A percentile compares a stretch with the other conserved stretches of the same genome.
These are phyloP conservation scores for Penicillium samsonianum DNA, from an alignment of 495 filamentous ascomycete genomes.

Conservation along the genomic window DNA sequence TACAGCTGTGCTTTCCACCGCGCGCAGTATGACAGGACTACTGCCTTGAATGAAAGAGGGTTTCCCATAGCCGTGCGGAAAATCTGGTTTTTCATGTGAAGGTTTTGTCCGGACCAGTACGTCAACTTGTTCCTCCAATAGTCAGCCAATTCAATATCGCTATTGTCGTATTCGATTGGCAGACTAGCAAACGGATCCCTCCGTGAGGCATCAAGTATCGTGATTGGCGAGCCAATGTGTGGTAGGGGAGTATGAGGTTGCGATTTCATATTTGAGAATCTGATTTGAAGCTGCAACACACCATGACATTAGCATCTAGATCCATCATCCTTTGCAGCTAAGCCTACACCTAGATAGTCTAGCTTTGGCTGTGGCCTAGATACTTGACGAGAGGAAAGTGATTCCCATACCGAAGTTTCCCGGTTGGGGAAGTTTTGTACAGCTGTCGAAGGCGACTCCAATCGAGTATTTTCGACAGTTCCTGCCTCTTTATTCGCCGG, in stretches of 20 bases:
- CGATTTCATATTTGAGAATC: constrained; percentile 20
- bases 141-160: constrained; percentile 38
- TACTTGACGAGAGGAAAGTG: background rate
- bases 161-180: constrained; percentile 22
- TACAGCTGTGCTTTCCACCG: constrained; percentile 41
- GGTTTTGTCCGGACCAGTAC: constrained; percentile 50
- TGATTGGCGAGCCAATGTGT: constrained; percentile 28
- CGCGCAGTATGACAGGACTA: constrained; percentile 43
- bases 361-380: background rate
- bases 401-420: constrained; percentile 27
- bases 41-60: constrained; percentile 40
- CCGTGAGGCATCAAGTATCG: constrained; percentile 35
- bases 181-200: constrained; percentile 41
- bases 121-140: constrained; percentile 41
- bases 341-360: background rate
- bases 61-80: constrained; percentile 41
- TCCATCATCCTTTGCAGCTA: background rate
- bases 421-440: constrained; percentile 9
- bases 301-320: constrained; percentile 8
- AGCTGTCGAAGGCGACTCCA: constrained; percentile 4
- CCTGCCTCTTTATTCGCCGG: constrained; percentile 19
- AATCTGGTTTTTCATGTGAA: constrained; percentile 39
- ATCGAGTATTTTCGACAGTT: constrained; percentile 11
- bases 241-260: constrained; percentile 13
- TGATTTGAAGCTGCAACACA: constrained; percentile 24